These are phyloP conservation scores for Lactarius tabidus DNA, from an alignment of 768 basidiomycete genomes.

Conservation along the genomic window DNA sequence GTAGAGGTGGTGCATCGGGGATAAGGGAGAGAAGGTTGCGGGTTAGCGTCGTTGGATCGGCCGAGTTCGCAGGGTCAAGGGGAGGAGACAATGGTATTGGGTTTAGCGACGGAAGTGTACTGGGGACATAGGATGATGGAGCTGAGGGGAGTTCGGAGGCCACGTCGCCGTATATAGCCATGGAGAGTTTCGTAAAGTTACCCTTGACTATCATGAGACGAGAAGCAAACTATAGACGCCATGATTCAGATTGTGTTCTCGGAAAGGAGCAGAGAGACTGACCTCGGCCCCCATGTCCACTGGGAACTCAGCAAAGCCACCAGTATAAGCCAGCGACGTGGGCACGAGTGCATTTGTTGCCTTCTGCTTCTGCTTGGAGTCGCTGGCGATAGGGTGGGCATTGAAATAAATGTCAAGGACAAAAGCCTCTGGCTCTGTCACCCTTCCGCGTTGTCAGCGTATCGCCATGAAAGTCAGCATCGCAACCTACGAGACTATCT, in stretches of 20 bases:
- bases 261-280: constrained; percentile 26
- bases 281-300: constrained; percentile 72
- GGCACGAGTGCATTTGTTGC: constrained; percentile 69
- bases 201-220: constrained; percentile 80
- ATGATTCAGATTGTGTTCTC: constrained; percentile 8
- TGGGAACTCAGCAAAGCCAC: constrained; percentile 58
- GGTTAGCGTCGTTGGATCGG: constrained; percentile 60
- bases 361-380: constrained; percentile 55
- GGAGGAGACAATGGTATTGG: constrained; percentile 42
- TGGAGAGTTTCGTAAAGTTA: constrained; percentile 59
- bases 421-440: constrained; percentile 70
- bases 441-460: constrained; percentile 36
- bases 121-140: constrained; percentile 41
- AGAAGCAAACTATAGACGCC: constrained; percentile 52
- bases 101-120: constrained; percentile 35
- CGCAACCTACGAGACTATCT: constrained; percentile 55
- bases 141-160: constrained; percentile 43
- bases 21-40: constrained; percentile 57
- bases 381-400: constrained; percentile 48
- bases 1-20: constrained; percentile 57
- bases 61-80: constrained; percentile 56
- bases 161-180: constrained; percentile 57
- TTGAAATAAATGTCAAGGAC: constrained; percentile 75
- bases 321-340: constrained; percentile 66
- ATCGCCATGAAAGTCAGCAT: neutral